phyloP scores from a whole-genome alignment of 148 eudicot genomes.

The Vaccinium darrowii region DNA sequence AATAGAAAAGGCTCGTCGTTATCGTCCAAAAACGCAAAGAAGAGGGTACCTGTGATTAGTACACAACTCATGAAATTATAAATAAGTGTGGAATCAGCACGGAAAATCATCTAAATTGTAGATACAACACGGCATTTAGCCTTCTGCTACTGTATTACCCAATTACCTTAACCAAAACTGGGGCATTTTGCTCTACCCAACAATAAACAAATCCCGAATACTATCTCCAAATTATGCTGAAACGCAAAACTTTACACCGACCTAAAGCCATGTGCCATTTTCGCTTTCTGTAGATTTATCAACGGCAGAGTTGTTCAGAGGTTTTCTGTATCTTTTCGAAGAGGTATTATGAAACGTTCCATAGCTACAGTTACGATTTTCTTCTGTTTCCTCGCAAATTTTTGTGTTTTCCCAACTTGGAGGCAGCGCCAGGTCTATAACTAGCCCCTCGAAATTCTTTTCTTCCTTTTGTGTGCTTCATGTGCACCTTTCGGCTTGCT shows the following conservation, averaged over 20 bases:
- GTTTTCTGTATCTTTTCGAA: neutral
- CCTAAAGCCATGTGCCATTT: neutral
- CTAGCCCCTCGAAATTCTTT: conserved; percentile 13
- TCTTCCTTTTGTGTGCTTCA: conserved; percentile 13
- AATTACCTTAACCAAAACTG: neutral
- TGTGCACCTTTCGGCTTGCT: conserved; percentile 14
- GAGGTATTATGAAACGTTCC: neutral
- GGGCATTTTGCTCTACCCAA: neutral
- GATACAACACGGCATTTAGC: neutral
- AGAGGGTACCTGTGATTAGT: neutral
- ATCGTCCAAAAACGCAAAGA: neutral
- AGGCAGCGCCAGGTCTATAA: neutral
- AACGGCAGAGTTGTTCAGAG: neutral
- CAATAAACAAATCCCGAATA: neutral
- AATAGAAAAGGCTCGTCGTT: no score
- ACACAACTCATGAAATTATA: neutral
- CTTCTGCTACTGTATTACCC: neutral
- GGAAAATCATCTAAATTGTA: no score
- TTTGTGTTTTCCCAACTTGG: conserved; percentile 13
- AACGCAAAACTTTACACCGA: neutral
- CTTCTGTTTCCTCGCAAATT: conserved; percentile 22
- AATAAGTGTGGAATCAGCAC: neutral
- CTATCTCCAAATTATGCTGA: neutral
- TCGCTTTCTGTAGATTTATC: neutral
- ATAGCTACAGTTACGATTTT: neutral